Evolutionary conservation across 108 stramenopile genomes (phyloP), one percentile per base, ranked within the genome.

Genomic region (Skeletonema tropicum): DNA sequence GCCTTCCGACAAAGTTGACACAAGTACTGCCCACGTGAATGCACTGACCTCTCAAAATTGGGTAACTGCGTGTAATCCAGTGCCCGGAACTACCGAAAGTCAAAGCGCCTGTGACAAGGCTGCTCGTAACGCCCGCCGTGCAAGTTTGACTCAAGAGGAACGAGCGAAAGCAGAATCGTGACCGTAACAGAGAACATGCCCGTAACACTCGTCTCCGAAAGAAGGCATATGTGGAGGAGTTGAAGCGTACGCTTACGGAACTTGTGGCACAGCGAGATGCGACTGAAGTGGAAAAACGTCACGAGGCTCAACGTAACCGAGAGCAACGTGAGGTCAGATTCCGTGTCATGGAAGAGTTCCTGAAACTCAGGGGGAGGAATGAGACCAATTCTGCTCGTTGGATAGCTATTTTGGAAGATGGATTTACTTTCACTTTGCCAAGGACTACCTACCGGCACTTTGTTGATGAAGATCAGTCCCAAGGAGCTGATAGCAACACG

Each of bases 111-210:
- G 76, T 31, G 83, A 87, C 60, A 90, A 89, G 66, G 75, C 73
- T 13, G 85, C 85, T 17, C 71, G 74, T 26, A 85, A 90, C 14
- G 87, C 88, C 9, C 77, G 90, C 14, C 82, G 94, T 33, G 87
- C 86, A 23, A 93, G 83, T 63, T 79, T 95, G 26, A 90, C 94
- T 25, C 88, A 92, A 26, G 94, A 95, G 74, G 94, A 95, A 74
- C 84, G 94, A 26, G 92, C 92, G 5, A 87, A 87, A 90, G 60
- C 92, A 94, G 78, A 94, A 95, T 59, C 91, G 96, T 29, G 96
- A 97, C 71, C 85, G 97, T n/a, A 97, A 97, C 70, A 77, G 94
- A 45, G 97, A 97, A 65, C 97, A 97, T 77, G 97, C 97, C 29
- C 85, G 93, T 35, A 97, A 97, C 77, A 97, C 97, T 15, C 81